A percentile compares a stretch with the other conserved stretches of the same genome.
These are phyloP conservation scores for Cantharellus anzutake DNA, from an alignment of 768 basidiomycete species.

Conservation along the genomic window DNA sequence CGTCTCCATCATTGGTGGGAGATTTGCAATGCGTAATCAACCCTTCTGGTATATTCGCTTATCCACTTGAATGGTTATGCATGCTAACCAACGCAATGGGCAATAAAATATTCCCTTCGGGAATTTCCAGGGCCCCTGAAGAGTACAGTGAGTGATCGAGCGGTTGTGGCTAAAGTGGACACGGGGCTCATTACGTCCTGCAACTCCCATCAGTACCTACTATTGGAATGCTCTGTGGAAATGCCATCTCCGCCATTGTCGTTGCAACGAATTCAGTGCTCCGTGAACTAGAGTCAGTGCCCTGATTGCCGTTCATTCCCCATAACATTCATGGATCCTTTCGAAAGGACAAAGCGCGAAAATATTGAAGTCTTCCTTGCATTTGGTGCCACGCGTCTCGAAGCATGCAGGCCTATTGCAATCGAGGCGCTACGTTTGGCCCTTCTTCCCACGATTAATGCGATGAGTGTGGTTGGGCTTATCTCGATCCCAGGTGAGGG, in stretches of 20 bases:
- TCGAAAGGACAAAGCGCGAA: slow-evolving; percentile 53
- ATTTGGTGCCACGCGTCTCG: slow-evolving; percentile 66
- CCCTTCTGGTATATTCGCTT: slow-evolving; percentile 43
- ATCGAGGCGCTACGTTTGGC: slow-evolving; percentile 63
- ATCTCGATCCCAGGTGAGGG: slow-evolving; percentile 19
- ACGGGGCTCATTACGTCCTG: not conserved
- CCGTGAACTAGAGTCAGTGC: slow-evolving; percentile 50
- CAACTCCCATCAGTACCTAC: slow-evolving; percentile 38
- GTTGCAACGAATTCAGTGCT: slow-evolving; percentile 52
- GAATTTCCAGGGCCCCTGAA: slow-evolving; percentile 27
- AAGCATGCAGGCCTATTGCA: slow-evolving; percentile 66
- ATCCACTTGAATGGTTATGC: too few relatives aligned
- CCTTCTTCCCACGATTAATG: slow-evolving; percentile 63
- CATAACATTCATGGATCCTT: not conserved
- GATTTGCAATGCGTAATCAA: slow-evolving; percentile 52
- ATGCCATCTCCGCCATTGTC: slow-evolving; percentile 56
- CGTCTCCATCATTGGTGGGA: slow-evolving; percentile 54
- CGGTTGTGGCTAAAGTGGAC: not conserved
- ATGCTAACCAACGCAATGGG: too few relatives aligned
- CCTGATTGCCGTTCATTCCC: not conserved
- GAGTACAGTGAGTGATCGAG: slow-evolving; percentile 41
- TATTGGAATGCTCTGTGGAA: slow-evolving; percentile 73
- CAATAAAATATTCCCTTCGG: not conserved
- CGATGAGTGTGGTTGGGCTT: slow-evolving; percentile 39
- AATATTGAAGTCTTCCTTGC: slow-evolving; percentile 75